Base-by-base conservation (phyloP, 2,329 filamentous ascomycete genomes). In the Phyllosticta citribraziliensis region DNA sequence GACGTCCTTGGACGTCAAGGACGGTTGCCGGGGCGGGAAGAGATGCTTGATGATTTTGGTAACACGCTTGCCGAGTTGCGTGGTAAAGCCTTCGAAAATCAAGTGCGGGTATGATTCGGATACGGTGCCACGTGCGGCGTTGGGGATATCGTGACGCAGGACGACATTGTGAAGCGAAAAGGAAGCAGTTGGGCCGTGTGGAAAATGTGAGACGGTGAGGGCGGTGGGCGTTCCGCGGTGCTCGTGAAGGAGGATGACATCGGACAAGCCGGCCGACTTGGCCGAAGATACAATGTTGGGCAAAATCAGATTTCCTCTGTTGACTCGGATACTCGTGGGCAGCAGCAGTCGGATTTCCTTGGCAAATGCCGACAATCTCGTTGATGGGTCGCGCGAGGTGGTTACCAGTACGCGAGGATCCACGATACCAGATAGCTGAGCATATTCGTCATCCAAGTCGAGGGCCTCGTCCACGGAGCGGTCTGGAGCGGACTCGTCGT, bases 131-230 rank as follows among this genome's bases (percentile, higher is more conserved):
- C 89, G 84, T 9, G 91, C 84, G 52, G 88, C 85, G 65, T 94
- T 91, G 1, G 94, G 93, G 20, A 99, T 96, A 72, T 99, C 94
- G 63, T 92, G 89, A 53, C 94, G 86, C 57, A 99, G 79, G 10
- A 97, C 88, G 3, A 97, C 93, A 66, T 99, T 97, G 73, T 96
- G 90, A 19, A 97, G 79, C 5, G 87, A 91, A 75, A 96, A 96
- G 10, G 88, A 91, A 30, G 87, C 87, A 5, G 89, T 96, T 0
- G 91, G 91, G 0, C 92, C 91, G 70, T 96, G 91, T 1, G 91
- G 91, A 55, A 96, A 85, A 70, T 96, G 91, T 1, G 87, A 91
- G 47, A 96, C 78, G 1, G 90, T 96, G 67, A 99, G 78, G 1
- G 91, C 92, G 0, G 92, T 97, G 0, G 94, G 94, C 1, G 88